Evolutionary conservation across 73 alveolate genomes (phyloP).

Genomic region (Uronychia binucleata): DNA sequence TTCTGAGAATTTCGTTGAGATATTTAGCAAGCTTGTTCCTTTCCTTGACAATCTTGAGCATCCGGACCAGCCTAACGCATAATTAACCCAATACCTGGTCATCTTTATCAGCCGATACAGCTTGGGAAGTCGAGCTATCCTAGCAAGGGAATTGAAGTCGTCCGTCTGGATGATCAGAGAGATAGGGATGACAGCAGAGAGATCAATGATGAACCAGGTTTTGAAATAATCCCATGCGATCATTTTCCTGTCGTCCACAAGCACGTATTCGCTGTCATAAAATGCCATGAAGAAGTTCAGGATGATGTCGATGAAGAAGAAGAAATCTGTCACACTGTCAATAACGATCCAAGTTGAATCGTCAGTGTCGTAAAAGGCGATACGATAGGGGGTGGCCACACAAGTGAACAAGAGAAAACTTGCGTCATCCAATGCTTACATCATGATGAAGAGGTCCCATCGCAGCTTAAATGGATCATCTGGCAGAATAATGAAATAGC

Average conservation of each 20-base stretch:
- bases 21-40: conserved; percentile 63
- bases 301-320: conserved; percentile 42
- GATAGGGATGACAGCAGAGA: conserved; percentile 65
- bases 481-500: conserved; percentile 37
- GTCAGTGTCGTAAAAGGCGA: conserved; percentile 29
- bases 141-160: conserved; percentile 48
- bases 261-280: conserved; percentile 64
- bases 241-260: conserved; percentile 69
- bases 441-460: conserved; percentile 41
- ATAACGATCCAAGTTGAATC: conserved; percentile 17
- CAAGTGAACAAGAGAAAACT: conserved; percentile 67
- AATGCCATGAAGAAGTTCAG: conserved; percentile 67
- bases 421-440: conserved; percentile 19
- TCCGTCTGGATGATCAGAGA: conserved; percentile 44
- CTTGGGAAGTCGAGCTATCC: conserved; percentile 74
- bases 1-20: conserved; percentile 52
- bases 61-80: conserved; percentile 59
- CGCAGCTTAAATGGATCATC: conserved; percentile 17
- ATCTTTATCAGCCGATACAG: conserved; percentile 78
- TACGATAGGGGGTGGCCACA: conserved; percentile 31
- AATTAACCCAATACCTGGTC: conserved; percentile 26
- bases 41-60: conserved; percentile 82
- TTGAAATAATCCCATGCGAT: conserved; percentile 50
- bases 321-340: conserved; percentile 54
- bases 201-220: conserved; percentile 66